Base-by-base conservation (phyloP, 108 stramenopile genomes). In the Cylindrotheca fusiformis region DNA sequence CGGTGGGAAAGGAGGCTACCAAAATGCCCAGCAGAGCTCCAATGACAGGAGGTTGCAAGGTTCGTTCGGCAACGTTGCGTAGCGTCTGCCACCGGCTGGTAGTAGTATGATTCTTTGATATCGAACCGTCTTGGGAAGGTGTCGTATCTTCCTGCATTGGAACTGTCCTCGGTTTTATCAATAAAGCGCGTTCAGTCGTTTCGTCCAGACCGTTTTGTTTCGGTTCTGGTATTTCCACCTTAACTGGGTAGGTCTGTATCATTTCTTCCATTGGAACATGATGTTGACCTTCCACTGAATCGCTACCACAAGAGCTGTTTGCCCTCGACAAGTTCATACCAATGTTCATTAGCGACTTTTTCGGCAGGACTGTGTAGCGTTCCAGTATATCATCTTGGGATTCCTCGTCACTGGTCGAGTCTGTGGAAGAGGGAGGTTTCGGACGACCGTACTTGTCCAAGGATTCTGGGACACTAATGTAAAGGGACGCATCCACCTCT, bases 11-110 rank as follows among this genome's bases (percentile, higher is more conserved):
- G 21, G 78, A 70, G n/a, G 89, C 92, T 28, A 90, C 79, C 19
- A 90, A 63, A 19, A 94, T 55, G 14, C 92, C 92, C 26, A 76
- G 19, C 36, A 94, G 32, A 0, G 88, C 74, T 20, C 72, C 92
- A 44, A 90, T 68, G n/a, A 88, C 88, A 17, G 92, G 92, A 12
- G 92, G 92, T 58, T 94, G 90, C 14, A 91, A 66, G 30, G 82
- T 73, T 22, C 77, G 61, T 17, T 32, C 10, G 18, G 44, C 10
- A 18, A 78, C 36, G 18, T 32, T 65, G 18, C 41, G 41, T 14
- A 71, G 8, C 6, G 70, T 75, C 17, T 41, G 57, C 50, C 61
- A 63, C 6, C 6, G 14, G 14, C 14, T 14, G 14, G 14, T 14
- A 10, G 36, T 6, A 41, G 6, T 14, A 10, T 41, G 6, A 10